Conservation (phyloP, 176 grass and related monocot species). For the Juncus effusus region DNA sequence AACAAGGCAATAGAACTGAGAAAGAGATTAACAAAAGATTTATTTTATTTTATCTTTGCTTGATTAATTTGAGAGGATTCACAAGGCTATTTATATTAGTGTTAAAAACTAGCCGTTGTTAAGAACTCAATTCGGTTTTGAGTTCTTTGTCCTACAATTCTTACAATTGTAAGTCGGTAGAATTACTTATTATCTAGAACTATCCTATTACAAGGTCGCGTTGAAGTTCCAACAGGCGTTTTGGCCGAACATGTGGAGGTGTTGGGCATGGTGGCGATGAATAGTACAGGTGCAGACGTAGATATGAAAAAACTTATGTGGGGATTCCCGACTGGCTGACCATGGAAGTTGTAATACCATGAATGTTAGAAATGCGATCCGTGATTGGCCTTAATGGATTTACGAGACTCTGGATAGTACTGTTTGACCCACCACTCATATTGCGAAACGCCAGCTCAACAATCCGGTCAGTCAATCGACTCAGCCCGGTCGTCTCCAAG, state of each 20-base stretch:
- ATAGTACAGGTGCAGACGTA: background rate
- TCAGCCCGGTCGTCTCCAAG: conserved; percentile 80
- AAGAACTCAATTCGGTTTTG: no score
- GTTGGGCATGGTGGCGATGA: no score
- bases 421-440: conserved; percentile 67
- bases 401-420: conserved; percentile 72
- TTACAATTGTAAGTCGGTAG: no score
- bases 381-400: conserved; percentile 36
- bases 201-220: conserved; percentile 33
- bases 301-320: conserved; percentile 40
- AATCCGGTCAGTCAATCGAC: conserved; percentile 47
- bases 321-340: conserved; percentile 50
- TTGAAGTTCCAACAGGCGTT: conserved; percentile 60
- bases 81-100: no score
- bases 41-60: no score
- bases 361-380: conserved; percentile 36
- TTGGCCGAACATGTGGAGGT: conserved; percentile 29
- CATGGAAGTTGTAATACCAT: conserved; percentile 64
- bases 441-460: conserved; percentile 83
- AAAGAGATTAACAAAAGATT: no score
- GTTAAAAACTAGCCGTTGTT: no score
- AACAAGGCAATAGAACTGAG: conserved; percentile 20
- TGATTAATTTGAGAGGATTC: no score
- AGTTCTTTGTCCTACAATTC: no score
- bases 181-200: no score